Conservation (phyloP, 768 basidiomycete species). For the Omphalotus guepiniiformis region DNA sequence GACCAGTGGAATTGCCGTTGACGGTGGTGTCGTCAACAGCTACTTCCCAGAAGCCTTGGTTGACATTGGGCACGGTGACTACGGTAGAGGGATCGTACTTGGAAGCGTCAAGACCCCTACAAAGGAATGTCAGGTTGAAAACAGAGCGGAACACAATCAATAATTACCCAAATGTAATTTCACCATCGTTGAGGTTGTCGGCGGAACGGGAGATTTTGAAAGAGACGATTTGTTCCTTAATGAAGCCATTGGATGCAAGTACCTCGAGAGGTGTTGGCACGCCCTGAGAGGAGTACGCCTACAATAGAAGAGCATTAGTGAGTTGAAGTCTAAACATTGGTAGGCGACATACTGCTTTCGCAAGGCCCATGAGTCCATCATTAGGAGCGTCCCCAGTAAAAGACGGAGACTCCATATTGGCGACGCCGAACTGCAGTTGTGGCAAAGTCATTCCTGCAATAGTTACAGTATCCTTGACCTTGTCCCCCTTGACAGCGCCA, state of each 20-base stretch:
- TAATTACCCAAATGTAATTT: conserved; percentile 48
- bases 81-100: conserved; percentile 65
- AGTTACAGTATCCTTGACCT: conserved; percentile 58
- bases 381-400: conserved; percentile 56
- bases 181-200: conserved; percentile 69
- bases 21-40: conserved; percentile 54
- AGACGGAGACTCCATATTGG: conserved; percentile 52
- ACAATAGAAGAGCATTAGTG: background rate
- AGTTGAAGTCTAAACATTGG: background rate
- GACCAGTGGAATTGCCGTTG: conserved; percentile 47
- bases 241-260: conserved; percentile 51
- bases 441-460: conserved; percentile 61
- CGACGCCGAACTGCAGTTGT: conserved; percentile 66
- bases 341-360: conserved; percentile 50
- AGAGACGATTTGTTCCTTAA: conserved; percentile 63
- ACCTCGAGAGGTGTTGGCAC: conserved; percentile 69
- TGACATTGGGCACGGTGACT: conserved; percentile 60
- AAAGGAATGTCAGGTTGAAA: background rate
- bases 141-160: background rate
- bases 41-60: conserved; percentile 81
- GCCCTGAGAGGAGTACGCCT: conserved; percentile 62
- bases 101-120: conserved; percentile 56
- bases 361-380: conserved; percentile 77
- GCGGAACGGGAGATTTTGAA: conserved; percentile 76
- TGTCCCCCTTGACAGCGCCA: conserved; percentile 60